These are phyloP conservation scores for Rhodotorula sp. DNA, from an alignment of 1,284 basidiomycete species.

Conservation along the genomic window DNA sequence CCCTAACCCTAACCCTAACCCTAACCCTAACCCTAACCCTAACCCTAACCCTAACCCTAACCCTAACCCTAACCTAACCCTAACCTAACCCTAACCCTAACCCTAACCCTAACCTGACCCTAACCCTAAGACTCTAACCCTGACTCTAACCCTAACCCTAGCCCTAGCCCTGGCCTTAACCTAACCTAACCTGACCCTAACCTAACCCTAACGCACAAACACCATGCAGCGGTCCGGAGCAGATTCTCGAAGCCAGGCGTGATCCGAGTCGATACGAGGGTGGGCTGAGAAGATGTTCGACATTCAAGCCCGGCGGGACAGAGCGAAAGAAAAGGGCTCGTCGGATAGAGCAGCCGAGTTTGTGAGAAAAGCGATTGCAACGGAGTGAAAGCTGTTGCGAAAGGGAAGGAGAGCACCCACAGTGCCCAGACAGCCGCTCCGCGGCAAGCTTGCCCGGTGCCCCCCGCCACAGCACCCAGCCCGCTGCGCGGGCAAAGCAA, in stretches of 20 bases:
- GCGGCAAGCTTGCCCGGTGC: constrained; percentile 23
- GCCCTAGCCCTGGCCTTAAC: neutral
- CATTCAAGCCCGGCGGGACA: no score
- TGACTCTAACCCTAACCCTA: constrained; percentile 6
- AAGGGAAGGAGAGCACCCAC: neutral
- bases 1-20: no score
- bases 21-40: constrained; percentile 1
- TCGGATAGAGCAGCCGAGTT: no score
- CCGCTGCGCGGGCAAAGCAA: no score
- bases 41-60: constrained; percentile 8
- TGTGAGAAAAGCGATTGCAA: no score
- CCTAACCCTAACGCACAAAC: neutral
- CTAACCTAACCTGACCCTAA: neutral
- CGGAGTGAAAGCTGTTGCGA: no score
- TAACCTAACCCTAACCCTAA: neutral
- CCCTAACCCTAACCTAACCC: neutral
- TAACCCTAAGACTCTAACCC: neutral
- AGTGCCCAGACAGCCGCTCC: neutral
- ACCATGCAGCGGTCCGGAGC: no score
- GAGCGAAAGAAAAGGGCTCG: no score
- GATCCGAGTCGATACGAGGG: no score
- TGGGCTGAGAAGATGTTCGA: no score
- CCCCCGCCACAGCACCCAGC: constrained; percentile 8
- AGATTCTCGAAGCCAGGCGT: no score
- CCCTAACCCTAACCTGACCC: no score